Evolutionary conservation across 805 yeast species (phyloP).

Genomic region (Wickerhamiella galacta): DNA sequence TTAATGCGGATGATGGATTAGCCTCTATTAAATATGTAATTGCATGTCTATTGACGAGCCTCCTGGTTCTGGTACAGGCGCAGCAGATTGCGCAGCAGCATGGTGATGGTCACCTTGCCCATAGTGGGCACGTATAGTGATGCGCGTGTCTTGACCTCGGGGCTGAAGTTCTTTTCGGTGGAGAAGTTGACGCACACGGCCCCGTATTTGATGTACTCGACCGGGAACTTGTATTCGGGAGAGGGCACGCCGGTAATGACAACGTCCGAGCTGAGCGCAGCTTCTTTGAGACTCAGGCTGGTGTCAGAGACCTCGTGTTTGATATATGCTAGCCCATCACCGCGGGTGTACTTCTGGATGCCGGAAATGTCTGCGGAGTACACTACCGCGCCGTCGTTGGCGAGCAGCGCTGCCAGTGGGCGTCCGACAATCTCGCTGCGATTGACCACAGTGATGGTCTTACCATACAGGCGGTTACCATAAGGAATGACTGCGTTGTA

Average conservation of each 20-base stretch:
- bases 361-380: conserved; percentile 80
- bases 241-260: conserved; percentile 93
- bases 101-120: conserved; percentile 91
- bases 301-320: conserved; percentile 68
- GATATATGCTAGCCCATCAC: conserved; percentile 66
- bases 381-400: conserved; percentile 95
- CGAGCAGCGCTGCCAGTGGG: conserved; percentile 86
- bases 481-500: conserved; percentile 69
- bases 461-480: conserved; percentile 88
- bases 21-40: too few species aligned
- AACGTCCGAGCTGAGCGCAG: conserved; percentile 68
- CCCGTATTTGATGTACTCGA: conserved; percentile 65
- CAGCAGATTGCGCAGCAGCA: conserved; percentile 78
- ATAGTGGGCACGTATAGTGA: conserved; percentile 87
- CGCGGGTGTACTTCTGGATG: conserved; percentile 83
- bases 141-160: conserved; percentile 69
- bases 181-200: conserved; percentile 84
- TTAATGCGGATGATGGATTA: too few species aligned
- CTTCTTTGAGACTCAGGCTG: conserved; percentile 36
- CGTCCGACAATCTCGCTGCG: conserved; percentile 95
- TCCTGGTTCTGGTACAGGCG: conserved; percentile 58
- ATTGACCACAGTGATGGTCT: conserved; percentile 77
- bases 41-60: conserved; percentile 4
- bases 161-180: conserved; percentile 67
- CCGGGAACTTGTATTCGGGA: conserved; percentile 68